Percentiles rank a stretch among this genome's conserved stretches.
Conservation (phyloP, 2,329 filamentous ascomycete species). For the Pseudogymnoascus sp. region DNA sequence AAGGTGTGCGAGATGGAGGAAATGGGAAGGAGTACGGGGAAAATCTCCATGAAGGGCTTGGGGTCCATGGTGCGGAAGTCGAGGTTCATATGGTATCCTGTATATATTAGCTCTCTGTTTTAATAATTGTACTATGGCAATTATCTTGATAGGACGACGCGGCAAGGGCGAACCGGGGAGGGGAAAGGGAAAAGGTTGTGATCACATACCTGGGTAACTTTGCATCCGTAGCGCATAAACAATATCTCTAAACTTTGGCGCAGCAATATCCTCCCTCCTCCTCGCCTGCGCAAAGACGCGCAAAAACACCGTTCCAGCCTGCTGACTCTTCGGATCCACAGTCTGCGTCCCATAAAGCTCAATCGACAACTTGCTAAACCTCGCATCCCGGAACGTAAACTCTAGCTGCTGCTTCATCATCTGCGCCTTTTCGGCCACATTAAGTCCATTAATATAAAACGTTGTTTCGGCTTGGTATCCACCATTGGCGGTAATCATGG, state of each 20-base stretch:
- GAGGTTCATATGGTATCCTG: conserved; percentile 35
- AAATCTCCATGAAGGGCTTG: conserved; percentile 37
- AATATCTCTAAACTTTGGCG: not conserved
- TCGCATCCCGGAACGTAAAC: not conserved
- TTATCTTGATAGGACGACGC: no score
- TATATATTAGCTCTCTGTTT: no score
- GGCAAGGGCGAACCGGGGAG: no score
- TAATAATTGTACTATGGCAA: no score
- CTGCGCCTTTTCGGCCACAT: not conserved
- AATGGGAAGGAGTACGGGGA: conserved; percentile 17
- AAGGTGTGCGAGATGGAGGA: no score
- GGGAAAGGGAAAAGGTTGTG: no score
- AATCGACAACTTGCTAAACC: not conserved
- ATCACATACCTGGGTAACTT: conserved; percentile 26
- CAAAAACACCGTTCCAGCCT: not conserved
- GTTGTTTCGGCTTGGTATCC: not conserved
- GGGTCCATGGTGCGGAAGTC: conserved; percentile 37
- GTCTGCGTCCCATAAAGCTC: not conserved
- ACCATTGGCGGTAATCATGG: not conserved
- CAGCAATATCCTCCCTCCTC: not conserved
- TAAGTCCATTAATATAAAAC: not conserved
- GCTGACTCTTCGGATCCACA: not conserved
- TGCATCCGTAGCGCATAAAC: conserved; percentile 33
- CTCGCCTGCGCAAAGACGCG: not conserved
- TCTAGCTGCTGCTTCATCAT: not conserved